phyloP scores from a whole-genome alignment of 495 filamentous ascomycete genomes.

The Hypoxylon lienhwacheense region DNA sequence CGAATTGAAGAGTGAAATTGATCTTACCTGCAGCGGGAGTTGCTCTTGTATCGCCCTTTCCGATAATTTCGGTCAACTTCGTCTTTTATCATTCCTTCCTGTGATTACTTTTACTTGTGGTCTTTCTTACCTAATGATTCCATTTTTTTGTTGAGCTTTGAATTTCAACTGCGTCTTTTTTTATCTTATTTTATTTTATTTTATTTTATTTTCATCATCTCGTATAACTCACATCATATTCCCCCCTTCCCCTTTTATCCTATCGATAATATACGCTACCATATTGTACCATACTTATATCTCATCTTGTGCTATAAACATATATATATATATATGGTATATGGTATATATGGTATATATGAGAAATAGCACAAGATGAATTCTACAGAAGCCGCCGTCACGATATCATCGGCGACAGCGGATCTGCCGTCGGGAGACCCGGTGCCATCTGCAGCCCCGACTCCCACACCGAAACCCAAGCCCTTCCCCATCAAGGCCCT shows the following conservation, averaged over 20 bases:
- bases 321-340: background rate
- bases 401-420: conserved; percentile 33
- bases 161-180: no score
- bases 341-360: background rate
- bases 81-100: background rate
- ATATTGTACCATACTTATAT: background rate
- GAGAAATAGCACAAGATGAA: conserved; percentile 15
- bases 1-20: no score
- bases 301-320: background rate
- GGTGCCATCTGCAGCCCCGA: conserved; percentile 42
- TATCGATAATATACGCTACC: no score
- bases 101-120: no score
- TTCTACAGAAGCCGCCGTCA: conserved; percentile 25
- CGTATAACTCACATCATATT: no score
- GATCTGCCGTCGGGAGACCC: conserved; percentile 48
- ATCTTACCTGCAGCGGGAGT: background rate
- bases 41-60: background rate
- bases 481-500: conserved; percentile 37
- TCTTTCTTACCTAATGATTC: background rate
- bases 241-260: no score
- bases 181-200: no score
- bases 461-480: conserved; percentile 45
- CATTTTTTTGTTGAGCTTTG: background rate
- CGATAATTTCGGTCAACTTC: background rate
- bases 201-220: no score